A percentile compares a stretch with the other conserved stretches of the same genome.
Evolutionary conservation across 495 filamentous ascomycete genomes (phyloP).

Genomic region (Penicilliopsis zonata): DNA sequence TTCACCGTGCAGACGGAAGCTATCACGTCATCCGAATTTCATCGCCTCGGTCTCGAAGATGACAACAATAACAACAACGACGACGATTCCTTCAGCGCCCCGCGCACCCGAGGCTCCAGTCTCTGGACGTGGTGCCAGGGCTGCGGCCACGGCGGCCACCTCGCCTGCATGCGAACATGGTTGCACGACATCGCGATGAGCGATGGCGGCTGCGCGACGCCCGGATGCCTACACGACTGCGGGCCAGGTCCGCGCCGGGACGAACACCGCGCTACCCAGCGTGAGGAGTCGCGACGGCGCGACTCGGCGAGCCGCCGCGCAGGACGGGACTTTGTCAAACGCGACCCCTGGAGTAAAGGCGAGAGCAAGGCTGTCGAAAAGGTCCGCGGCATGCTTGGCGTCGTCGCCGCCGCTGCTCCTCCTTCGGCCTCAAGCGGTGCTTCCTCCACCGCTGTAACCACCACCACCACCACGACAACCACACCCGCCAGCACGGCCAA

Average conservation of each 20-base stretch:
- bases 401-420: constrained; percentile 14
- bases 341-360: constrained; percentile 28
- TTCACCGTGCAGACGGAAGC: constrained; percentile 22
- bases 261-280: constrained; percentile 20
- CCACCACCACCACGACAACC: no score
- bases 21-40: constrained; percentile 13
- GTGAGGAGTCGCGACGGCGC: constrained; percentile 23
- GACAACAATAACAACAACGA: no score
- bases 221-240: constrained; percentile 64
- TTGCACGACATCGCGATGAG: constrained; percentile 40
- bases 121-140: constrained; percentile 63
- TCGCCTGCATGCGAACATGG: constrained; percentile 57
- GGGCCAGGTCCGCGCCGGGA: constrained; percentile 50
- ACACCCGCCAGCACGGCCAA: no score
- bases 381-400: constrained; percentile 33
- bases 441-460: constrained; percentile 8
- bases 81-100: constrained; percentile 7
- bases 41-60: constrained; percentile 5
- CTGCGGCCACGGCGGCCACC: constrained; percentile 66
- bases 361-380: constrained; percentile 36
- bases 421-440: constrained; percentile 11
- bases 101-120: constrained; percentile 19
- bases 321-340: constrained; percentile 26
- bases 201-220: constrained; percentile 62
- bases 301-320: constrained; percentile 23